A percentile compares a stretch with the other conserved stretches of the same genome.
Conservation (phyloP, 352 stramenopile genomes). For the Phytophthora brassicae region DNA sequence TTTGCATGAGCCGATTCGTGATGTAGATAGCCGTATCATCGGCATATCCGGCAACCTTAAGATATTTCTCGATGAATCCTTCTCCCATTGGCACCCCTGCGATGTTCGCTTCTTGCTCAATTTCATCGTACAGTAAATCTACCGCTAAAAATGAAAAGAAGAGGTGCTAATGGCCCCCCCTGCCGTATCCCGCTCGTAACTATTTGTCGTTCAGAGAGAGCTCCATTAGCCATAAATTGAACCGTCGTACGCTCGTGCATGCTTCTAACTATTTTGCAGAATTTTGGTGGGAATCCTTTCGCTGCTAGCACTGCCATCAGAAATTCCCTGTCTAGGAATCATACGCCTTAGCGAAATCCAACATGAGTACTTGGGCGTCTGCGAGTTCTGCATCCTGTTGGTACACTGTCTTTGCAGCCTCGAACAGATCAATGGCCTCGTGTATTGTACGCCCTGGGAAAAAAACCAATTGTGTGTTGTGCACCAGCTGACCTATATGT, state of each 20-base stretch:
- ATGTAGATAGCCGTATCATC: conserved; percentile 9
- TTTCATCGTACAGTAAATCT: not conserved
- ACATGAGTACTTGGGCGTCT: not conserved
- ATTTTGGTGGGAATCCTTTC: conserved; percentile 3
- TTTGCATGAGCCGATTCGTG: not conserved
- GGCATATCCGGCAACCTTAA: not conserved
- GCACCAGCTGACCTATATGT: not conserved
- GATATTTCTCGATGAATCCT: not conserved
- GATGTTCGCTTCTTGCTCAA: not conserved
- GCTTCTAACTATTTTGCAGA: not conserved
- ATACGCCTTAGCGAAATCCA: conserved; percentile 14
- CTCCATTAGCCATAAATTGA: conserved; percentile 7
- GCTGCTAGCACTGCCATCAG: conserved; percentile 1
- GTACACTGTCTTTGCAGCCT: not conserved
- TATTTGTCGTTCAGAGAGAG: not conserved
- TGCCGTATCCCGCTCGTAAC: conserved; percentile 9
- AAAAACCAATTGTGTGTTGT: conserved; percentile 1
- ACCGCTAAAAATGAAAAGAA: not conserved
- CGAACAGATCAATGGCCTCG: conserved; percentile 1
- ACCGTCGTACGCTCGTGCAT: not conserved
- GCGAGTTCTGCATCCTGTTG: not conserved
- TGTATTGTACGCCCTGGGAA: conserved; percentile 2
- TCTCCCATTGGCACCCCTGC: not conserved
- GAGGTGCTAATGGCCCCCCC: not conserved
- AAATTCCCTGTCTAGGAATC: conserved; percentile 2